Evolutionary conservation across 1,284 basidiomycete species (phyloP).

Genomic region (Inonotus obliquus): DNA sequence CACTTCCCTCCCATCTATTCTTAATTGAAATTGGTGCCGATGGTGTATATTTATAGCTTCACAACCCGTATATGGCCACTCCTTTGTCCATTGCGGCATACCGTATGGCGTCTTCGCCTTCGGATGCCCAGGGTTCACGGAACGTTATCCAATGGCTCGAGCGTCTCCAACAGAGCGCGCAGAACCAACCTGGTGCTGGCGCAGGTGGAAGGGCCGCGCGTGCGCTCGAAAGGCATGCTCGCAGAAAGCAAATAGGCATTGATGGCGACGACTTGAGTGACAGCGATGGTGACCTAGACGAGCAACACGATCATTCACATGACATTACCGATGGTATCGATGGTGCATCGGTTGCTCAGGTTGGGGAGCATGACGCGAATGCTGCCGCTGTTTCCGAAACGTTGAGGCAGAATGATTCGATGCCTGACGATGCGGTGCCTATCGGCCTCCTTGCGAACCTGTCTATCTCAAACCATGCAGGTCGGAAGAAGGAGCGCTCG

Average conservation of each 20-base stretch:
- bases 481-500: constrained; percentile 28
- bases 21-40: background rate
- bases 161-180: constrained; percentile 37
- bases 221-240: constrained; percentile 38
- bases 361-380: constrained; percentile 26
- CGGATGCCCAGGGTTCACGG: constrained; percentile 54
- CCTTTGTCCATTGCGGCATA: constrained; percentile 74
- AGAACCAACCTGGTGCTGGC: constrained; percentile 25
- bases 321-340: background rate
- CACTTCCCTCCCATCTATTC: background rate
- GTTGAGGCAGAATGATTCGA: constrained; percentile 35
- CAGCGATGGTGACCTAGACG: constrained; percentile 21
- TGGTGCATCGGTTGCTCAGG: constrained; percentile 1
- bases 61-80: constrained; percentile 73
- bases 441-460: constrained; percentile 69
- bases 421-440: constrained; percentile 62
- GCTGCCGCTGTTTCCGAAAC: constrained; percentile 15
- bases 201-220: constrained; percentile 18
- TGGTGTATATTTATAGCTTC: constrained; percentile 44
- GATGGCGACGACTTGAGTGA: constrained; percentile 30
- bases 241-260: constrained; percentile 16
- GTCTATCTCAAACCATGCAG: constrained; percentile 48
- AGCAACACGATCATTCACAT: constrained; percentile 9
- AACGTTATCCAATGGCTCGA: constrained; percentile 71
- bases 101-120: constrained; percentile 65